Base-by-base conservation (phyloP, 805 yeast genomes). In the Candida arabinofermentans region DNA sequence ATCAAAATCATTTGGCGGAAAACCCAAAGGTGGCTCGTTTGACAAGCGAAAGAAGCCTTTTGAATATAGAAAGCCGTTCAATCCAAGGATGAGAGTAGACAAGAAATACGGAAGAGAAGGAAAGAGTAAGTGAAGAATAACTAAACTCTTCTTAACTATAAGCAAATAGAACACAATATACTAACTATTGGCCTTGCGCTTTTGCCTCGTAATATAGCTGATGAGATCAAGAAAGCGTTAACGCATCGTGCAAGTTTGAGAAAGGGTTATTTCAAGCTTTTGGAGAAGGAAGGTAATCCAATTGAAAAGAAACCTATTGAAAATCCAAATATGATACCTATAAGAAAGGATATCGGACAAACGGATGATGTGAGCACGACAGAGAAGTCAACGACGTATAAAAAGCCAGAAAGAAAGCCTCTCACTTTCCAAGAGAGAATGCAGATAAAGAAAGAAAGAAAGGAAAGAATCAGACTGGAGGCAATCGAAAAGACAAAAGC, bases 181-280 rank as follows among this genome's bases (percentile, higher is more conserved):
- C n/a, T n/a, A n/a, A n/a, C n/a, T n/a, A n/a, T n/a, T n/a, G n/a
- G n/a, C n/a, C n/a, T n/a, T n/a, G n/a, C n/a, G n/a, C n/a, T n/a
- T n/a, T n/a, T n/a, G n/a, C n/a, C n/a, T n/a, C n/a, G n/a, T 19
- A 21, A 24, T 16, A 14, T 23, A 54, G 59, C 55, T 8, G 73
- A 76, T 41, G 96, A 88, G 46, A 90, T 90, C 54, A 82, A 83
- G 54, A 76, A 74, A 55, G 83, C 93, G 10, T 72, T 90, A 49
- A 74, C 77, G 0, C 95, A 88, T 56, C 76, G 88, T 47, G 86
- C 96, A 12, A 74, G 93, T 54, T 73, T 90, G 50, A 78, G 87
- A 67, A 86, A 82, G 61, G 80, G 77, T 37, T 90, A 90, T 57
- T 81, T 86, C 69, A 88, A 89, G 60, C 68, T 87, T 40, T 61